These are phyloP conservation scores for Euphrasia confusa DNA, from an alignment of 257 asterid species.

Conservation along the genomic window DNA sequence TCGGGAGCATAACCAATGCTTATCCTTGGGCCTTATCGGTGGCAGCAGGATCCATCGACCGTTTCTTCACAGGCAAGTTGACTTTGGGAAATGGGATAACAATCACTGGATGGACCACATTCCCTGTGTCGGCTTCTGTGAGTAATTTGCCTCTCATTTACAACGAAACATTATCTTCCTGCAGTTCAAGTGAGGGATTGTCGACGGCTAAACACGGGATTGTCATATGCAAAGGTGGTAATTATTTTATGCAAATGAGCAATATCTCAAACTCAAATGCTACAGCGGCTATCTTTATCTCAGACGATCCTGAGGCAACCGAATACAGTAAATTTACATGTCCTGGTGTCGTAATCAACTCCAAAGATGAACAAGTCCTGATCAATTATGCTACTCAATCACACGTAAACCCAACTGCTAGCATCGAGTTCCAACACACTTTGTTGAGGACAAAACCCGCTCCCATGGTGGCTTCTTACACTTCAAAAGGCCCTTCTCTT, in stretches of 20 bases:
- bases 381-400: not conserved
- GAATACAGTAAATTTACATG: constrained; percentile 15
- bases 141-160: not conserved
- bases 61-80: not conserved
- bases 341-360: constrained; percentile 27
- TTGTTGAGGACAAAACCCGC: not conserved
- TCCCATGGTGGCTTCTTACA: not conserved
- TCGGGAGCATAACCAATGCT: not conserved
- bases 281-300: not conserved
- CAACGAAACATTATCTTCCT: not conserved
- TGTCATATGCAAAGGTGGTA: not conserved
- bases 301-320: not conserved
- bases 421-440: not conserved
- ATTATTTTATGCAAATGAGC: not conserved
- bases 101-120: not conserved
- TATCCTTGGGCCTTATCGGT: not conserved
- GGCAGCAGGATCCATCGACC: not conserved
- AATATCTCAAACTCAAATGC: not conserved
- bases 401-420: not conserved
- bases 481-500: not conserved
- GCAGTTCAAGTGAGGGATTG: not conserved
- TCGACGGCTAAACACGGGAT: not conserved
- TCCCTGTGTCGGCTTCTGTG: not conserved
- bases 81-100: not conserved
- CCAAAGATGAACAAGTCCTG: not conserved